phyloP scores from a whole-genome alignment of 352 stramenopile genomes.

The Blastocystis sp. region DNA sequence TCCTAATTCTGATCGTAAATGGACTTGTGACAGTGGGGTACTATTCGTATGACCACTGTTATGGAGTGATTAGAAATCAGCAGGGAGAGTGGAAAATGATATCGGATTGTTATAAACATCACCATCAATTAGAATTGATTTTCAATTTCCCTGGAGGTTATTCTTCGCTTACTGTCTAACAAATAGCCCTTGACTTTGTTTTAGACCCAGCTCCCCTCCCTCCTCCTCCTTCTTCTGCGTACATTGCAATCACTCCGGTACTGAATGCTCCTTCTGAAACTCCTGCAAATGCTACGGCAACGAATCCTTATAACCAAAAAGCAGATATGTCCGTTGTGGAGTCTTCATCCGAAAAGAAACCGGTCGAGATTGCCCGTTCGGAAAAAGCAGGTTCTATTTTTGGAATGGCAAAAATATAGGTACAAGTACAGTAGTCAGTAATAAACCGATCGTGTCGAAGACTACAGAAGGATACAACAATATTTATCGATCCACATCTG shows the following conservation, averaged over 20 bases:
- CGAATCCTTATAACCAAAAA: slow-evolving; percentile 17
- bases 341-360: slow-evolving; percentile 9
- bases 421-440: slow-evolving; percentile 20
- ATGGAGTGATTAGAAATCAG: neutral
- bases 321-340: slow-evolving; percentile 43
- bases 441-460: slow-evolving; percentile 51
- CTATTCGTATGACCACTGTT: slow-evolving; percentile 32
- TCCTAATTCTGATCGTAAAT: slow-evolving; percentile 40
- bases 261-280: neutral
- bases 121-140: slow-evolving; percentile 19
- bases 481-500: slow-evolving; percentile 12
- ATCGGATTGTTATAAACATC: neutral
- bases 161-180: neutral
- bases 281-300: neutral
- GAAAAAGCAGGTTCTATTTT: neutral
- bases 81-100: neutral
- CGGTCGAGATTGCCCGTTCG: neutral
- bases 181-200: slow-evolving; percentile 27
- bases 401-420: neutral
- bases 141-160: slow-evolving; percentile 35
- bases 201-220: slow-evolving; percentile 32
- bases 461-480: slow-evolving; percentile 38
- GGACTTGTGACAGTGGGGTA: slow-evolving; percentile 24
- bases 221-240: slow-evolving; percentile 28
- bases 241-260: slow-evolving; percentile 49